Base-by-base conservation (phyloP, 2,329 filamentous ascomycete genomes). In the Trichoderma sp. region DNA sequence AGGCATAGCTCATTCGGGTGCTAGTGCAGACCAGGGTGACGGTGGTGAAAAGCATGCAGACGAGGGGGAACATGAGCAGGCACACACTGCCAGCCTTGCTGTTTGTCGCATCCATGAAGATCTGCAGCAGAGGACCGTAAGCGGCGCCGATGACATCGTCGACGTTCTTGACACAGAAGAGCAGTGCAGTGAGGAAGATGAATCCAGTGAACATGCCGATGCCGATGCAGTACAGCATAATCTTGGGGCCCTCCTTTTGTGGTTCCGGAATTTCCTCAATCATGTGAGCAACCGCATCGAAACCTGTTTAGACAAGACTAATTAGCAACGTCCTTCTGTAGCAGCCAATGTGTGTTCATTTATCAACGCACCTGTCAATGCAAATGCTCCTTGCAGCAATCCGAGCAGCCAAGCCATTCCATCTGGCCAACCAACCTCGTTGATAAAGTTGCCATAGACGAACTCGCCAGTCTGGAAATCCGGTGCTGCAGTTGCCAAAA, bases 401-500 rank as follows among this genome's bases (percentile, higher is more conserved):
- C 84, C 84, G n/a, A 86, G 77, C 59, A 85, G 74, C 84, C 84
- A 89, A 3, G 86, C 81, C 37, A 91, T 75, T 0, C 89, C 89
- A 76, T 91, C 87, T 0, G 89, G 89, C 89, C 89, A 92, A 50
- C 88, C 88, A 9, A 86, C 88, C 56, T 85, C 76, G 71, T 93
- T 93, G 74, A 90, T 84, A 73, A 92, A 92, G 2, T 86, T 77
- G 5, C 84, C 81, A 70, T 90, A 92, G 12, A 92, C 90, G 63
- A 90, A 91, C 10, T 83, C 76, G 17, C 83, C 90, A 8, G 83
- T 84, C 72, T 88, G 88, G 73, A 86, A 92, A 70, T 89, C 80
- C 0, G 89, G 89, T 2, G 89, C 84, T 0, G 89, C 83, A 73
- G 88, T 91, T 4, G 89, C 84, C 58, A 93, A 78, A 0, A 91